These are phyloP conservation scores for Rhynchosporium secalis DNA, from an alignment of 2,329 filamentous ascomycete genomes.

Conservation along the genomic window DNA sequence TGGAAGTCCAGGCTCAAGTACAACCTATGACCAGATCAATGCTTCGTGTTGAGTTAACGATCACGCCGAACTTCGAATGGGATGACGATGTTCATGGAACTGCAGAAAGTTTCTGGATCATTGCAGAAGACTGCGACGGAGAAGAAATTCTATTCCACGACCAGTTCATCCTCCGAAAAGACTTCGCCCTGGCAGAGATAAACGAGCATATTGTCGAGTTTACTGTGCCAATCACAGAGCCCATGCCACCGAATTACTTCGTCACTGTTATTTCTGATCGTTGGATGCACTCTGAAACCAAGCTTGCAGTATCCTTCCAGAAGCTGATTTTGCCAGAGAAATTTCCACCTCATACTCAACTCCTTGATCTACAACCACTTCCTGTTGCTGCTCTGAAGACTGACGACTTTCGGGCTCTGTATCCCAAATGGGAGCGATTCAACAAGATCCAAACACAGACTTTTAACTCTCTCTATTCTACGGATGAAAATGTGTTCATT, in stretches of 20 bases:
- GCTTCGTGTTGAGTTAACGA: constrained; percentile 84
- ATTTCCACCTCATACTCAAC: constrained; percentile 89
- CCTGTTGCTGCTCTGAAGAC: constrained; percentile 86
- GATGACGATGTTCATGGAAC: constrained; percentile 84
- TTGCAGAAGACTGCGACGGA: constrained; percentile 96
- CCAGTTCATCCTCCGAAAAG: constrained; percentile 85
- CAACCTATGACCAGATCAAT: constrained; percentile 94
- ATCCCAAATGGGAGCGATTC: constrained; percentile 82
- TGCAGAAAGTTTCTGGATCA: constrained; percentile 93
- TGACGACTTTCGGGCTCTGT: constrained; percentile 78
- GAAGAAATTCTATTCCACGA: constrained; percentile 96
- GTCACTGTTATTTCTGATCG: constrained; percentile 91
- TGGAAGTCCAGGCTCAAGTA: constrained; percentile 90
- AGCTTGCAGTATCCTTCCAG: constrained; percentile 89
- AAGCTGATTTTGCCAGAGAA: constrained; percentile 93
- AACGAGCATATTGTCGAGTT: constrained; percentile 96
- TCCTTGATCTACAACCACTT: constrained; percentile 88
- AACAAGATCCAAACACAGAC: constrained; percentile 98
- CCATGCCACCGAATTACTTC: constrained; percentile 98
- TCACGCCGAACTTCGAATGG: constrained; percentile 95
- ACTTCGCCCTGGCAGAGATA: constrained; percentile 80
- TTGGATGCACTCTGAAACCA: constrained; percentile 98
- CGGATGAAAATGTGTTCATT: constrained; percentile 91
- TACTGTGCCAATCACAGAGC: constrained; percentile 93
- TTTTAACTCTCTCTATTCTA: constrained; percentile 89